Percentiles rank a stretch among this genome's conserved stretches.
These are phyloP conservation scores for Blumeria hordei DNA, from an alignment of 2,329 filamentous ascomycete species.

Conservation along the genomic window DNA sequence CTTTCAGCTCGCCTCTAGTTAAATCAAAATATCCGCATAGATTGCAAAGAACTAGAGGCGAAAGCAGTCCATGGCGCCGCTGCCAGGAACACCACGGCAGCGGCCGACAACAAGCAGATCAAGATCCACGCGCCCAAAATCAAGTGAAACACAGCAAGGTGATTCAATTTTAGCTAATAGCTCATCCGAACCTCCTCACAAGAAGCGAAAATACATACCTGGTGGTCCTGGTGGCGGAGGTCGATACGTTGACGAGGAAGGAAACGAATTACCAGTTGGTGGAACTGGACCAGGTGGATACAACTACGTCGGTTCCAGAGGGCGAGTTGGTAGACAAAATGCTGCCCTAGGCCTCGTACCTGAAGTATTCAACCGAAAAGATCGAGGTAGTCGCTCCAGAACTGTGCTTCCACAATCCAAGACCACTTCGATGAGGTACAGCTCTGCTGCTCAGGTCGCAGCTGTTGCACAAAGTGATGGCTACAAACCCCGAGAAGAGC, in stretches of 20 bases:
- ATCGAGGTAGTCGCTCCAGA: conserved; percentile 30
- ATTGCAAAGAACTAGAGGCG: background rate
- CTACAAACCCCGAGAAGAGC: conserved; percentile 91
- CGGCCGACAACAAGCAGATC: conserved; percentile 10
- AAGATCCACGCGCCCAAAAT: conserved; percentile 10
- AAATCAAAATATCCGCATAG: background rate
- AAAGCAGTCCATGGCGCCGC: conserved; percentile 7
- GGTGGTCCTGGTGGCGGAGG: conserved; percentile 72
- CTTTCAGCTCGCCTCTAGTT: too few relatives aligned
- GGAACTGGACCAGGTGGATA: conserved; percentile 23
- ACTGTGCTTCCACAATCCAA: conserved; percentile 24
- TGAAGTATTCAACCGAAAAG: conserved; percentile 23
- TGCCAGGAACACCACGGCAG: conserved; percentile 8
- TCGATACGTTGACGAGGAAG: conserved; percentile 54
- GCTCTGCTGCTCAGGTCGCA: conserved; percentile 44
- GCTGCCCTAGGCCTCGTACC: conserved; percentile 21
- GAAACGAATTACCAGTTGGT: conserved; percentile 31
- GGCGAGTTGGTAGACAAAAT: conserved; percentile 26
- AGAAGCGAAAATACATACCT: conserved; percentile 55
- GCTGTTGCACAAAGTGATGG: conserved; percentile 80
- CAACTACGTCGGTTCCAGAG: conserved; percentile 26
- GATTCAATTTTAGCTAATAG: conserved; percentile 8
- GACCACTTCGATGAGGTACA: conserved; percentile 21
- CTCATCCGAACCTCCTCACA: conserved; percentile 24
- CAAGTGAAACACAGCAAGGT: conserved; percentile 7